phyloP scores from a whole-genome alignment of 805 yeast species.

The Cyberlindnera maritima region DNA sequence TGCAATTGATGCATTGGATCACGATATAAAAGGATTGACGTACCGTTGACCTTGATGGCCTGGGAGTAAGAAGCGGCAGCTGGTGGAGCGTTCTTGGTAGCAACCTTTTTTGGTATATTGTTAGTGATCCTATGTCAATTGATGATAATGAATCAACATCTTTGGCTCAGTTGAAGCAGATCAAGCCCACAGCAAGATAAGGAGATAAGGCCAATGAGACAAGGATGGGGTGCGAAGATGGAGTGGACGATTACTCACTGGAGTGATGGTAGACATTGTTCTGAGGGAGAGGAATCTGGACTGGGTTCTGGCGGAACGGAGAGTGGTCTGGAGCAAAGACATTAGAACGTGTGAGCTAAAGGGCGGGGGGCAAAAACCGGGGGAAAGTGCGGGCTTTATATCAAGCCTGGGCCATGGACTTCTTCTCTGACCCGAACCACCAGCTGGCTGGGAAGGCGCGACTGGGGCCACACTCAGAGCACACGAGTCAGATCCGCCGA shows the following conservation, averaged over 20 bases:
- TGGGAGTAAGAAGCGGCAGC: conserved; percentile 97
- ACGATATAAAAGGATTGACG: conserved; percentile 14
- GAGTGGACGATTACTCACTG: conserved; percentile 27
- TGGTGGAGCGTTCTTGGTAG: conserved; percentile 82
- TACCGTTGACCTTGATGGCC: conserved; percentile 82
- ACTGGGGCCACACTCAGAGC: not conserved
- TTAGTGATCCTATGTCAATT: conserved; percentile 5
- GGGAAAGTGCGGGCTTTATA: conserved; percentile 1
- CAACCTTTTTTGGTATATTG: conserved; percentile 39
- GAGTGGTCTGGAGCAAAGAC: conserved; percentile 26
- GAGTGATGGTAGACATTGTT: conserved; percentile 34
- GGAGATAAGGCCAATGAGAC: conserved; percentile 9
- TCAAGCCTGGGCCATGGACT: too few relatives aligned
- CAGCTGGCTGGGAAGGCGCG: not conserved
- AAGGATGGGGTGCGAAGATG: not conserved
- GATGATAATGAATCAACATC: not conserved
- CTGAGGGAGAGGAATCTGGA: conserved; percentile 22
- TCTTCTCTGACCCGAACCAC: conserved; percentile 1
- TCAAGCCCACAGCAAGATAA: conserved; percentile 2
- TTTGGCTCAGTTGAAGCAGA: not conserved
- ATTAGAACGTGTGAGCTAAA: conserved; percentile 3
- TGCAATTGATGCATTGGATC: not conserved
- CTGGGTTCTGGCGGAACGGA: conserved; percentile 24
- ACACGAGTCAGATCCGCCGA: not conserved
- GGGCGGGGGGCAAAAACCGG: not conserved